Evolutionary conservation across 1,284 basidiomycete genomes (phyloP), one percentile per base, ranked within the genome.

Genomic region (Cutaneotrichosporon sp.): DNA sequence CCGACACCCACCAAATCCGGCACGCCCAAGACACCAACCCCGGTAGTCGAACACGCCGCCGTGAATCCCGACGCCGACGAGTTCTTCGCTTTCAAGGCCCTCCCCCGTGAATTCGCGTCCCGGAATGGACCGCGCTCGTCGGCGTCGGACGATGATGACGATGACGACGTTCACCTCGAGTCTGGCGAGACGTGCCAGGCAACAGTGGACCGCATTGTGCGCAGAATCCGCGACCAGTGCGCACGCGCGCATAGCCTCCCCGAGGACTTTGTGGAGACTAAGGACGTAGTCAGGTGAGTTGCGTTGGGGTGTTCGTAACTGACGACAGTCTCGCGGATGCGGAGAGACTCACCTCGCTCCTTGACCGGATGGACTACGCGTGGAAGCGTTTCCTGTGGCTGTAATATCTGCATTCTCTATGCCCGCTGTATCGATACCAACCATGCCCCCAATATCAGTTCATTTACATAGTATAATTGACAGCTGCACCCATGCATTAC

Each of bases 281-380:
- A 81, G 61, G 89, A 91, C 68, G 83, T 94, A n/a, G 55, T 46
- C 25, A 39, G 37, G 37, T 39, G 37, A 24, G 37, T 24, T 24
- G 9, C 10, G 7, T 10, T 9, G 1, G 7, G 17, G 12, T 12
- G 16, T 11, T 31, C 10, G 14, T 31, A 12, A 22, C 37, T 39
- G 37, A 39, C 37, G 6, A 12, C 52, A 90, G 88, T 62, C 71
- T 91, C 62, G 79, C 79, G 4, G 89, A 94, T 60, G 90, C 90
- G 2, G 84, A 86, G 71, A 80, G 81, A 55, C 82, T 84, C 76
- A 92, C 88, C 3, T 87, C 83, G 53, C 77, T 92, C 59, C 86
- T 88, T 68, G 83, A 88, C 9, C 88, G 90, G 76, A 86, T 92
- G 82, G 90, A 93, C 68, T 90, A 92, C 69, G 87, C 87, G 1